Evolutionary conservation across 371 early-diverging fungal genomes (phyloP).

Genomic region (Mortierella sp.): DNA sequence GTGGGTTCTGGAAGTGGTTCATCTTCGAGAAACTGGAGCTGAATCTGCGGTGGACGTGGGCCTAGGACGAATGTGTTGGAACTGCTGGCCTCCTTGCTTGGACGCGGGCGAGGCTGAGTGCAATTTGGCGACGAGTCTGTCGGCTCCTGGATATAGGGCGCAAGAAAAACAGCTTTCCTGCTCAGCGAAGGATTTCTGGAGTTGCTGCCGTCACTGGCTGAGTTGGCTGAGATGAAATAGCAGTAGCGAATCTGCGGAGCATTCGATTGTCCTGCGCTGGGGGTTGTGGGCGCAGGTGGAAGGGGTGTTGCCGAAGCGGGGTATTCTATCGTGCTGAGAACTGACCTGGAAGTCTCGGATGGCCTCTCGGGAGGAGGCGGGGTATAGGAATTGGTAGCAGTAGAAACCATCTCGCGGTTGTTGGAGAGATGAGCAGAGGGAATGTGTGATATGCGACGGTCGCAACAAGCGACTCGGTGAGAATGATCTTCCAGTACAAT

Average conservation of each 20-base stretch:
- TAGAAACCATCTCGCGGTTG: constrained; percentile 20
- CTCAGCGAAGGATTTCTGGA: constrained; percentile 22
- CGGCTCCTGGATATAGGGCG: constrained; percentile 28
- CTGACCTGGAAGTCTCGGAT: constrained; percentile 14
- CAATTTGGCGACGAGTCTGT: constrained; percentile 36
- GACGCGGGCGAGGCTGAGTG: constrained; percentile 34
- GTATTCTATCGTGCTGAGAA: constrained; percentile 21
- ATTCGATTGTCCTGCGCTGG: constrained; percentile 1
- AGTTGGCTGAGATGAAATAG: constrained; percentile 49
- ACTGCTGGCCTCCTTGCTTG: constrained; percentile 1
- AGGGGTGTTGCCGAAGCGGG: constrained; percentile 36
- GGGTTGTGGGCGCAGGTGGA: constrained; percentile 18
- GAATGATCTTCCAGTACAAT: too few species aligned
- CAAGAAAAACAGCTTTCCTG: constrained; percentile 34
- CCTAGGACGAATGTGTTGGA: constrained; percentile 21
- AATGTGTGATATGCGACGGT: not conserved
- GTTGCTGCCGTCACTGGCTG: constrained; percentile 7
- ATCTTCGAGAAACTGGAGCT: constrained; percentile 46
- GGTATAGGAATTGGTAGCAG: constrained; percentile 37
- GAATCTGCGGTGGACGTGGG: constrained; percentile 47
- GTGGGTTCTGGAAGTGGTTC: constrained; percentile 37
- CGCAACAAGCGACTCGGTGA: too few species aligned
- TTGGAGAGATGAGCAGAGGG: not conserved
- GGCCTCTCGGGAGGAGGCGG: constrained; percentile 40
- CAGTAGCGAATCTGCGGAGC: constrained; percentile 49